Percentiles rank a stretch among this genome's conserved stretches.
Evolutionary conservation across 208 protist genomes (phyloP).

Genomic region (Leishmania guyanensis): DNA sequence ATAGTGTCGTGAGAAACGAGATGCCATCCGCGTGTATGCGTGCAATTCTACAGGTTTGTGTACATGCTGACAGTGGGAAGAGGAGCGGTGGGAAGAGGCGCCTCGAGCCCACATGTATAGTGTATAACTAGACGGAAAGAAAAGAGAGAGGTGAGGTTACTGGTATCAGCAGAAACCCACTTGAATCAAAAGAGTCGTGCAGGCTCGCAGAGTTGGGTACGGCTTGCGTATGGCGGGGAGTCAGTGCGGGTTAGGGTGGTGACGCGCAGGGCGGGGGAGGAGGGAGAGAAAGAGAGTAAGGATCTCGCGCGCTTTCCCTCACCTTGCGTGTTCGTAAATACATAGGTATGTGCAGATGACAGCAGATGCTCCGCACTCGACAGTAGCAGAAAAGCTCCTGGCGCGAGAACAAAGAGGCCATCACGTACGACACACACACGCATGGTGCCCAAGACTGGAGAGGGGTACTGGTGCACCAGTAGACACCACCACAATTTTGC

Average conservation of each 20-base stretch:
- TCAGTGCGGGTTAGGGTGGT: not conserved
- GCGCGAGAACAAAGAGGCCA: not conserved
- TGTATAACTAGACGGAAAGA: not conserved
- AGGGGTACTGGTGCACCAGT: not conserved
- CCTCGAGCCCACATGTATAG: not conserved
- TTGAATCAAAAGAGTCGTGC: not conserved
- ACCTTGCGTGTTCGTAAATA: not conserved
- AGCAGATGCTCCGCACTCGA: not conserved
- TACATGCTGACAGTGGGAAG: not conserved
- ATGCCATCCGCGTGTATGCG: not conserved
- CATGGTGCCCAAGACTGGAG: not conserved
- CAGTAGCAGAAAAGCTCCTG: not conserved
- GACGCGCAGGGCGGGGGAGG: not conserved
- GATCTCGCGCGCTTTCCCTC: not conserved
- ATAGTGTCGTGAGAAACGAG: not conserved
- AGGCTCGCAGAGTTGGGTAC: not conserved
- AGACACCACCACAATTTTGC: not conserved
- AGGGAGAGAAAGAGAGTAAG: not conserved
- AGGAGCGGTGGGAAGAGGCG: not conserved
- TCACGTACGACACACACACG: not conserved
- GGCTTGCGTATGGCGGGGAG: not conserved
- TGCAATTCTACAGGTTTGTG: not conserved
- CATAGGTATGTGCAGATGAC: not conserved
- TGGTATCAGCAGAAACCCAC: not conserved
- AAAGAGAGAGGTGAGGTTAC: not conserved